These are phyloP conservation scores for Populus hybrid DNA, from an alignment of 441 rosid genomes.

Conservation along the genomic window DNA sequence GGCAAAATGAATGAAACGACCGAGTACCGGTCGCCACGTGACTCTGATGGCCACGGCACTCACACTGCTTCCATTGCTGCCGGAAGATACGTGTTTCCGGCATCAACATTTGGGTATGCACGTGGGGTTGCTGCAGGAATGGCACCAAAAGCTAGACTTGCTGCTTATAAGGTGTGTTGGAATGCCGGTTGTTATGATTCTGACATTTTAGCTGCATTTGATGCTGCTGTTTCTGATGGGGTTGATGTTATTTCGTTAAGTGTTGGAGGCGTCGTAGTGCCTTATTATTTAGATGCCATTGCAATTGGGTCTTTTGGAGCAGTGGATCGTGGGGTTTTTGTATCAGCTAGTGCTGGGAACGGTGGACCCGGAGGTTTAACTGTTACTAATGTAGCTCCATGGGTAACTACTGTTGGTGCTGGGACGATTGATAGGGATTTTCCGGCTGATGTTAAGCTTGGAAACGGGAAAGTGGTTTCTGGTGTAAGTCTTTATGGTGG, in stretches of 20 bases:
- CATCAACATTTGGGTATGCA: constrained; percentile 70
- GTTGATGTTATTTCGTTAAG: constrained; percentile 80
- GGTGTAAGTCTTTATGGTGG: constrained; percentile 81
- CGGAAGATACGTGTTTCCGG: constrained; percentile 55
- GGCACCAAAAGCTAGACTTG: constrained; percentile 73
- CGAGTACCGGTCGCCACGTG: constrained; percentile 75
- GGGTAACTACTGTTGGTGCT: constrained; percentile 66
- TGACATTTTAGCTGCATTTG: constrained; percentile 88
- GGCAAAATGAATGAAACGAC: constrained; percentile 63
- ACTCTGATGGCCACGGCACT: constrained; percentile 90
- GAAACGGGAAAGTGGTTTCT: constrained; percentile 46
- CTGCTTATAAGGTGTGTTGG: constrained; percentile 78
- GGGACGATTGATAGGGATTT: constrained; percentile 65
- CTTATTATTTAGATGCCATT: constrained; percentile 75
- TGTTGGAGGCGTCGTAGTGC: constrained; percentile 89
- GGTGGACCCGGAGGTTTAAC: constrained; percentile 68
- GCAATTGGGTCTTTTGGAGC: constrained; percentile 88
- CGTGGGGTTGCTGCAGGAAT: constrained; percentile 70
- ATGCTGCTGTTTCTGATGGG: constrained; percentile 78
- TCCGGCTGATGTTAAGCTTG: constrained; percentile 64
- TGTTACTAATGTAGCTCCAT: constrained; percentile 66
- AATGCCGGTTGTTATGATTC: constrained; percentile 51
- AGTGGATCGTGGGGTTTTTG: constrained; percentile 64
- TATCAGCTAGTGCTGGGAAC: constrained; percentile 72
- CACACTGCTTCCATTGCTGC: constrained; percentile 85